These are phyloP conservation scores for Dysphania ambrosioides DNA, from an alignment of 148 eudicot species.

Conservation along the genomic window DNA sequence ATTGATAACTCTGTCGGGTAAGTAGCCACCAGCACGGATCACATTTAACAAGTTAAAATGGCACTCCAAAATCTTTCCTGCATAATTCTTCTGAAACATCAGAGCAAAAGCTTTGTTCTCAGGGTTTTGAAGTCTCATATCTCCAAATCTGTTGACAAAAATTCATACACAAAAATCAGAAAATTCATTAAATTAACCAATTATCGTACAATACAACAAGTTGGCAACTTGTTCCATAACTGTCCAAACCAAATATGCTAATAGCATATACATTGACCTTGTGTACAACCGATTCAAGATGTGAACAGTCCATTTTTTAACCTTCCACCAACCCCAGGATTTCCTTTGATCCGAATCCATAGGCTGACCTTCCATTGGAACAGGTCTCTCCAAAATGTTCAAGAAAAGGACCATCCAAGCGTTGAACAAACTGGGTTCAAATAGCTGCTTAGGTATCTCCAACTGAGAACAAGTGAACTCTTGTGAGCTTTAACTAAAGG, in stretches of 20 bases:
- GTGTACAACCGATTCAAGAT: constrained; percentile 91
- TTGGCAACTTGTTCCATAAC: not conserved
- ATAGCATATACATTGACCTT: constrained; percentile 42
- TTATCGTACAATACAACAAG: not conserved
- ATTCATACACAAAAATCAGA: constrained; percentile 1
- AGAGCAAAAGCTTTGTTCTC: constrained; percentile 89
- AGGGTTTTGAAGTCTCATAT: constrained; percentile 87
- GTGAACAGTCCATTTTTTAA: constrained; percentile 98
- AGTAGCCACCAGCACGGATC: constrained; percentile 88
- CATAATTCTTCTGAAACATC: constrained; percentile 91
- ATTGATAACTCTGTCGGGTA: constrained; percentile 95
- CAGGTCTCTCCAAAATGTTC: constrained; percentile 92
- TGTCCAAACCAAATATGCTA: not conserved
- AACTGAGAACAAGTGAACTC: constrained; percentile 40
- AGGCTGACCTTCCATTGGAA: constrained; percentile 93
- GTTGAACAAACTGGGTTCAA: constrained; percentile 82
- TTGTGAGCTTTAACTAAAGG: constrained; percentile 3
- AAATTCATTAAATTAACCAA: not conserved
- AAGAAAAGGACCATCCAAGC: constrained; percentile 96
- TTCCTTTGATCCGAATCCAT: constrained; percentile 81
- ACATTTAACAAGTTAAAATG: constrained; percentile 84
- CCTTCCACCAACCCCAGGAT: constrained; percentile 99
- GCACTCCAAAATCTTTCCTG: constrained; percentile 94
- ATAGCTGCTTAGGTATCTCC: constrained; percentile 91
- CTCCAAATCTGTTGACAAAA: constrained; percentile 71